phyloP scores from a whole-genome alignment of 2,329 filamentous ascomycete genomes.

The Periconia sp. region DNA sequence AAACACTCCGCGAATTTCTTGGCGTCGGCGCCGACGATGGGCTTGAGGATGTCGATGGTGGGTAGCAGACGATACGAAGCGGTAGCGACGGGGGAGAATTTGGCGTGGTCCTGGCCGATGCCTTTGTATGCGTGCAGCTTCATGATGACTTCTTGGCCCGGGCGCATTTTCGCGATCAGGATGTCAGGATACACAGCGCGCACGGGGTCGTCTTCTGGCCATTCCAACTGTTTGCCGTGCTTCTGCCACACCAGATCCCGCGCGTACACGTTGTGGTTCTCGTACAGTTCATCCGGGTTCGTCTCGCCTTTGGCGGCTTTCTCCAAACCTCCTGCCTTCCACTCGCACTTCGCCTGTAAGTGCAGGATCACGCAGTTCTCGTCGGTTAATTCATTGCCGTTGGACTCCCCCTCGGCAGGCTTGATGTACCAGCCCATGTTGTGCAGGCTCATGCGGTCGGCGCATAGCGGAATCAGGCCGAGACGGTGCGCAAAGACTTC shows the following conservation, averaged over 20 bases:
- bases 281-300: constrained; percentile 82
- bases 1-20: constrained; percentile 91
- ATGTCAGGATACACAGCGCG: constrained; percentile 86
- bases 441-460: constrained; percentile 73
- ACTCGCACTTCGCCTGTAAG: constrained; percentile 77
- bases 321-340: constrained; percentile 63
- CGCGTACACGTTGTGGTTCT: constrained; percentile 69
- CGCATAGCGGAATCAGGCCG: constrained; percentile 86
- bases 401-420: constrained; percentile 54
- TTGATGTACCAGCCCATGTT: constrained; percentile 83
- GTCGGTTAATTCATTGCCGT: constrained; percentile 59
- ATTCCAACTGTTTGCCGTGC: constrained; percentile 59
- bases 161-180: constrained; percentile 88
- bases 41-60: constrained; percentile 77
- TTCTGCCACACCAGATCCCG: constrained; percentile 70
- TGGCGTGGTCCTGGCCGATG: constrained; percentile 89
- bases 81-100: constrained; percentile 95
- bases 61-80: constrained; percentile 91
- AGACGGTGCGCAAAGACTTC: constrained; percentile 91
- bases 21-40: constrained; percentile 84
- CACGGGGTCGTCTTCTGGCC: constrained; percentile 57
- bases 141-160: constrained; percentile 82
- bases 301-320: constrained; percentile 68
- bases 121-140: constrained; percentile 95
- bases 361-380: constrained; percentile 84